These are phyloP conservation scores for Nicotiana obtusifolia DNA, from an alignment of 257 asterid genomes.

Conservation along the genomic window DNA sequence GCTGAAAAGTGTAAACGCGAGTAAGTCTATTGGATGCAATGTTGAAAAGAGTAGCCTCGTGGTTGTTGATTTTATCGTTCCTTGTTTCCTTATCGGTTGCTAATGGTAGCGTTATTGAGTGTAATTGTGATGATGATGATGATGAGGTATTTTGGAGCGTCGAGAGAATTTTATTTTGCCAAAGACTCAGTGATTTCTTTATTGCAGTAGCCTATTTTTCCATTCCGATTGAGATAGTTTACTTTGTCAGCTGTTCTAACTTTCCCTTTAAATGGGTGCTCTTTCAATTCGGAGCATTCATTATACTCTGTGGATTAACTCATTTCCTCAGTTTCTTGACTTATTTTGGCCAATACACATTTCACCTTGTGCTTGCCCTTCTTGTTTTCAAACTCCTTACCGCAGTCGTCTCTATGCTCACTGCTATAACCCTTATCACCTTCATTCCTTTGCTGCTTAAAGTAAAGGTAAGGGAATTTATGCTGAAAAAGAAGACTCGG, in stretches of 20 bases:
- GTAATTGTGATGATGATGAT: constrained; percentile 78
- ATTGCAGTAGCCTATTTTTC: constrained; percentile 95
- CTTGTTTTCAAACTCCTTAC: constrained; percentile 78
- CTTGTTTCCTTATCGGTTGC: constrained; percentile 35
- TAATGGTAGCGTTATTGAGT: constrained; percentile 39
- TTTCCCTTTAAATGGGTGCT: constrained; percentile 94
- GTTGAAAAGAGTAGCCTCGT: constrained; percentile 43
- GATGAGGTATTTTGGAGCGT: constrained; percentile 65
- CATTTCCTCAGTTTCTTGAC: constrained; percentile 93
- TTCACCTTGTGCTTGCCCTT: constrained; percentile 75
- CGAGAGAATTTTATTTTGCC: constrained; percentile 58
- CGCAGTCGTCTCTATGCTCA: constrained; percentile 78
- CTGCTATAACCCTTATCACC: constrained; percentile 70
- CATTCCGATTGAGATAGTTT: constrained; percentile 88
- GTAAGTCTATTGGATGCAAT: constrained; percentile 42
- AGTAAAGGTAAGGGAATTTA: constrained; percentile 68
- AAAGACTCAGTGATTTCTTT: constrained; percentile 72
- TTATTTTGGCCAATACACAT: constrained; percentile 77
- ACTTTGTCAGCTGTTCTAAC: constrained; percentile 72
- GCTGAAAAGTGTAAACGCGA: not conserved
- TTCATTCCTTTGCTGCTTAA: constrained; percentile 78
- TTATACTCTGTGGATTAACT: constrained; percentile 91
- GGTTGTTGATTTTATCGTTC: constrained; percentile 37
- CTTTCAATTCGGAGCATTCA: constrained; percentile 75
- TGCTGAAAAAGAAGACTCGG: constrained; percentile 74